Base-by-base conservation (phyloP, 805 yeast species). In the Candida corydali region DNA sequence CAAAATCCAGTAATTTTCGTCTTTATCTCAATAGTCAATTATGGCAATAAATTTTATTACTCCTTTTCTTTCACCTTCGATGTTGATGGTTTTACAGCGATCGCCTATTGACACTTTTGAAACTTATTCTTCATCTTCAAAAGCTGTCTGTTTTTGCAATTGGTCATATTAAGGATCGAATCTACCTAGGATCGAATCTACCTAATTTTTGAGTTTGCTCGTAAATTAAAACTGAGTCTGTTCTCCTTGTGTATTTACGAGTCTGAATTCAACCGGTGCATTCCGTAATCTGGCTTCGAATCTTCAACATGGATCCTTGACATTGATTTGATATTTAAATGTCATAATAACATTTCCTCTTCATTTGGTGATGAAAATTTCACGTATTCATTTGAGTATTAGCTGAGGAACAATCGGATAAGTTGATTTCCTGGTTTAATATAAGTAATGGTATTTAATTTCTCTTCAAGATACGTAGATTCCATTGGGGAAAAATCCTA, bases 141-240 rank as follows among this genome's bases (percentile, higher is more conserved):
- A 51, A 32, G 65, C 62, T 14, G 50, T 41, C 17, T 52, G 38
- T 17, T 61, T 49, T 39, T 58, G 55, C 28, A 56, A 59, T 8
- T 44, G 37, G 11, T 56, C 54, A 31, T 54, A 73, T 3, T 61
- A n/a, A n/a, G n/a, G n/a, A n/a, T n/a, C n/a, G n/a, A n/a, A n/a
- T n/a, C n/a, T n/a, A n/a, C n/a, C n/a, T 52, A 0, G 87, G 84
- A 43, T 82, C 77, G 48, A 80, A 88, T 34, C 89, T 65, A 0
- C 97, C 96, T 18, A 86, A 60, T 39, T 75, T 59, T 44, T 83
- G 72, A 20, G 70, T 64, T 39, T 72, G 69, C 54, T 89, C 89
- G 95, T 96, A 89, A 37, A 70, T 73, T 38, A 80, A 68, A 2
- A 86, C 94, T 0, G 91, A 71, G 37, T 82, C 76, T 3, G 58